A percentile compares a stretch with the other conserved stretches of the same genome.
These are phyloP conservation scores for Excoecaria agallocha DNA, from an alignment of 345 rosid species.

Conservation along the genomic window DNA sequence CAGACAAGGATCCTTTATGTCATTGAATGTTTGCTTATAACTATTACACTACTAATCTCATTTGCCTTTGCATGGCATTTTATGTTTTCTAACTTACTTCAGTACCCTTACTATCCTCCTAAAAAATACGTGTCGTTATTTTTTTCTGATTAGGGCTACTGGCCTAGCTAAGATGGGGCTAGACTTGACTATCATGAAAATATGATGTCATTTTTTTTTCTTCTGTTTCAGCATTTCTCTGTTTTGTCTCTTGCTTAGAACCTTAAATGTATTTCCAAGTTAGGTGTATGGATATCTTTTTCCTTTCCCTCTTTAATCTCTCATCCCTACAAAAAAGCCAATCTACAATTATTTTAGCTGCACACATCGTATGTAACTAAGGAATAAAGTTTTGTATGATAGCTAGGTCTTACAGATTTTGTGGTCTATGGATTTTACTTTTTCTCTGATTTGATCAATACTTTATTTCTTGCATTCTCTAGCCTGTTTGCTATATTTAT, in stretches of 20 bases:
- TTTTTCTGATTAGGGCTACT: not conserved
- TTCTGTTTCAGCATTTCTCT: not conserved
- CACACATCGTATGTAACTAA: not conserved
- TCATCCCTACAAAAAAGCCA: not conserved
- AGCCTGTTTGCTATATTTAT: constrained; percentile 13
- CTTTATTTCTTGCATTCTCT: not conserved
- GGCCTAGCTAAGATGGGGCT: no score
- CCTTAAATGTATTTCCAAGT: not conserved
- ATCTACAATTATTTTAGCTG: no score
- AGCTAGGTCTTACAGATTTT: not conserved
- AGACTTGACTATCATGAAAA: no score
- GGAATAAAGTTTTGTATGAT: not conserved
- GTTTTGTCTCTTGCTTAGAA: not conserved
- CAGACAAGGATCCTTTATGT: constrained; percentile 1
- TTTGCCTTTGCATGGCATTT: not conserved
- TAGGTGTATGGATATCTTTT: not conserved
- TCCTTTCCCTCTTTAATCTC: not conserved
- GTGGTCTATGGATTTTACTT: not conserved
- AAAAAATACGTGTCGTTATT: constrained; percentile 3
- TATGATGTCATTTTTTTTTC: not conserved
- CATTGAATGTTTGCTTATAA: not conserved
- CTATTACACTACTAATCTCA: not conserved
- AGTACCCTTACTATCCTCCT: not conserved
- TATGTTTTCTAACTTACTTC: not conserved
- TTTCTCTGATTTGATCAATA: not conserved